Evolutionary conservation across 2,329 filamentous ascomycete species (phyloP), one percentile per base, ranked within the genome.

Genomic region (Pestalotiopsis sp.): DNA sequence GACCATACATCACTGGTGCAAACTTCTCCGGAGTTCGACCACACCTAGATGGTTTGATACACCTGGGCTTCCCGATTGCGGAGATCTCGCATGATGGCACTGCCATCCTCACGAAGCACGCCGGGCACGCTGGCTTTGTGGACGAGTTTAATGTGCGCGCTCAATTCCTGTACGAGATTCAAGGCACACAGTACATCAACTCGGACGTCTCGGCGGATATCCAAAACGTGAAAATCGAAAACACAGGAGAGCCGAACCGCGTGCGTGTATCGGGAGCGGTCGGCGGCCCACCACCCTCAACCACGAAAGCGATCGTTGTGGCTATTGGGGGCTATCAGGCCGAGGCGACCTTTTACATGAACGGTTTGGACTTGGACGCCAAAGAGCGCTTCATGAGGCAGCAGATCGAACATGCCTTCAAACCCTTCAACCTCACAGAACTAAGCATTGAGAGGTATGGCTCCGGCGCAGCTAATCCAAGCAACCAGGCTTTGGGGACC

Each of bases 91-190:
- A 38, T 27, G 41, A 65, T 14, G 70, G 69, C 20, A 23, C 11
- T 3, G 3, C 11, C 23, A 41, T 63, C 17, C 7, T 73, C 52
- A 72, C 70, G 11, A 76, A 75, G 68, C 73, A 73, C 36, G 71
- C 72, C 64, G 65, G 39, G 9, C 60, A 65, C 5, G 72, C 72
- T 38, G 75, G 74, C 11, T 65, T 72, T n/a, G 69, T 75, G 2
- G 74, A 61, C 49, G 49, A 73, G n/a, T 74, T 77, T 1, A 81
- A 77, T 0, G 74, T 74, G 27, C 78, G 73, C 0, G 76, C 74
- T 0, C 83, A 85, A 67, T 75, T 85, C 2, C 71, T 85, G 4
- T 85, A 85, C 58, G 83, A 85, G 66, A 73, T 85, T 23, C 83
- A 85, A 20, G 83, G 83, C 0, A 80, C 82, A 4, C 67, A 81